Conservation (phyloP, 176 grass and related monocot genomes). For the Hsuehochloa calcarea region DNA sequence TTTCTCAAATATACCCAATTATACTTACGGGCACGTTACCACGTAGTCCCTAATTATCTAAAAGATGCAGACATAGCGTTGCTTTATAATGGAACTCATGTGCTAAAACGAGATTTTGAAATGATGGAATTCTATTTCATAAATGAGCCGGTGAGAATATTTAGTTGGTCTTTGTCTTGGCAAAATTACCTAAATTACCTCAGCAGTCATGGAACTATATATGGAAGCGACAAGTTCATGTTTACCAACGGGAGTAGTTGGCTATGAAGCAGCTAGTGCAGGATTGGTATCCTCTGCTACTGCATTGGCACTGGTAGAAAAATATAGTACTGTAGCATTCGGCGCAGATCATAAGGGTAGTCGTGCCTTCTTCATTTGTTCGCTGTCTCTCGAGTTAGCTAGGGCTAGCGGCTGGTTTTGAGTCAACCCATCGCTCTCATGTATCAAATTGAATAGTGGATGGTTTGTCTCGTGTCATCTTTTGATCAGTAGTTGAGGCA, state of each 20-base stretch:
- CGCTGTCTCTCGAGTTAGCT: conserved; percentile 30
- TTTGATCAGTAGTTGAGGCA: conserved; percentile 8
- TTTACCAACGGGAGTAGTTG: background rate
- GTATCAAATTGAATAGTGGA: background rate
- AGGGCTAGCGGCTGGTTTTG: conserved; percentile 4
- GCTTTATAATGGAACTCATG: background rate
- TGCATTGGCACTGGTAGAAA: no score
- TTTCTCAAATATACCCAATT: no score
- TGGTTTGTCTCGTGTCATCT: background rate
- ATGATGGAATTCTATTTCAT: background rate
- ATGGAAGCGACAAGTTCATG: no score
- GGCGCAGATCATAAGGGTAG: conserved; percentile 13
- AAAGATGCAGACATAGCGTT: background rate
- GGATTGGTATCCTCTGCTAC: no score
- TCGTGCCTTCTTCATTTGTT: background rate
- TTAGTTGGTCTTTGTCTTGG: background rate
- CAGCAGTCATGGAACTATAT: background rate
- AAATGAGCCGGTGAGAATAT: background rate
- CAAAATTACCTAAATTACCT: background rate
- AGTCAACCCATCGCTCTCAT: conserved; percentile 11
- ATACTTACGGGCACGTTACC: no score
- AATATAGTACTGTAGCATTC: background rate
- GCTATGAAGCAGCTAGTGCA: background rate
- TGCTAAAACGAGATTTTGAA: background rate
- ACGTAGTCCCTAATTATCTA: no score